phyloP scores from a whole-genome alignment of 306 rosid genomes.

The Trifolium dubium region DNA sequence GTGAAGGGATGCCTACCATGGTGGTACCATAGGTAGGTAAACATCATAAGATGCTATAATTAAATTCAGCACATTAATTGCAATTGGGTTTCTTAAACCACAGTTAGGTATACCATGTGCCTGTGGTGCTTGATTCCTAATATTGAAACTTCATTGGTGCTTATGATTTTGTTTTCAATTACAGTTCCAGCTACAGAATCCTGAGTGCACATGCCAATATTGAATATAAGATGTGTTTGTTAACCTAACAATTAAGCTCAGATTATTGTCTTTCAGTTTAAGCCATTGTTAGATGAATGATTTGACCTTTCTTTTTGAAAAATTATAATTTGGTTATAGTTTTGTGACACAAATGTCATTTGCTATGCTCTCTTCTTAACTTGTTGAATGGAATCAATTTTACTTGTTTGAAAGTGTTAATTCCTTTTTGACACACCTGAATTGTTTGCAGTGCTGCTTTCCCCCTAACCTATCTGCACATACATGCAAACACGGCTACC shows the following conservation, averaged over 20 bases:
- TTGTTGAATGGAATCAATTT: not conserved
- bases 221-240: conserved; percentile 23
- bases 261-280: not conserved
- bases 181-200: too few relatives aligned
- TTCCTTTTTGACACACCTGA: conserved; percentile 41
- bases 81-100: conserved; percentile 1
- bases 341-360: conserved; percentile 13
- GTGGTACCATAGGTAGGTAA: not conserved
- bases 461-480: conserved; percentile 71
- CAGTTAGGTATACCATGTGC: not conserved
- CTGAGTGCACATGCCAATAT: conserved; percentile 12
- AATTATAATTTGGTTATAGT: conserved; percentile 1
- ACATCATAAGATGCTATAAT: conserved; percentile 11
- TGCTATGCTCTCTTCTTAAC: conserved; percentile 8
- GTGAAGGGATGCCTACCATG: not conserved
- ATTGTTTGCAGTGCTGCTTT: conserved; percentile 80
- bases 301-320: conserved; percentile 21
- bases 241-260: not conserved
- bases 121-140: conserved; percentile 4
- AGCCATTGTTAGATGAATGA: conserved; percentile 24
- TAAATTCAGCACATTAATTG: conserved; percentile 10
- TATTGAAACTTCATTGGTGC: conserved; percentile 9
- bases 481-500: conserved; percentile 70
- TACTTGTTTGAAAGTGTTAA: conserved; percentile 23
- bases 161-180: not conserved